These are phyloP conservation scores for Lactifluus hygrophoroides DNA, from an alignment of 768 basidiomycete species.

Conservation along the genomic window DNA sequence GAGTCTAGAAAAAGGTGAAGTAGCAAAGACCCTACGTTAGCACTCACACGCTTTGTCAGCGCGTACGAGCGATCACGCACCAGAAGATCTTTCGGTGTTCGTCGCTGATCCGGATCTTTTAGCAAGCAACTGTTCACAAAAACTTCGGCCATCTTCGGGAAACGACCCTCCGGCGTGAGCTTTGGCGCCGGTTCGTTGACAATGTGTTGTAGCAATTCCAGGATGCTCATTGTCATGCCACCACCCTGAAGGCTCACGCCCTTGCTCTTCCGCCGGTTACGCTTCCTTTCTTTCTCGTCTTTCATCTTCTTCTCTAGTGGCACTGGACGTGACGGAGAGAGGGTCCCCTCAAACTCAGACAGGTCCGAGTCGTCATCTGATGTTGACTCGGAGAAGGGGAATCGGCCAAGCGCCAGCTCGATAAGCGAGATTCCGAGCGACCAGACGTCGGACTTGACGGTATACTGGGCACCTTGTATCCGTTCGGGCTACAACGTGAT, in stretches of 20 bases:
- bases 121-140: constrained; percentile 87
- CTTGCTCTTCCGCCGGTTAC: constrained; percentile 80
- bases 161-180: constrained; percentile 65
- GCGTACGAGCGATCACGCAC: constrained; percentile 36
- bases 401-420: constrained; percentile 92
- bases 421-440: constrained; percentile 95
- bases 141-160: constrained; percentile 63
- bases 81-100: constrained; percentile 81
- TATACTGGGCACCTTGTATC: constrained; percentile 97
- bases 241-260: constrained; percentile 92
- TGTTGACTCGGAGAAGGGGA: constrained; percentile 85
- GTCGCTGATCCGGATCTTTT: constrained; percentile 81
- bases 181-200: constrained; percentile 96
- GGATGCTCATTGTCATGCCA: constrained; percentile 95
- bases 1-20: constrained; percentile 38
- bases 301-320: constrained; percentile 32
- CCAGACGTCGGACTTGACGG: constrained; percentile 99
- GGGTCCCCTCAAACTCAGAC: constrained; percentile 73
- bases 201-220: constrained; percentile 95
- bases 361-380: constrained; percentile 63
- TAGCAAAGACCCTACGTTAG: neutral
- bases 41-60: neutral
- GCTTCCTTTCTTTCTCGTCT: constrained; percentile 46
- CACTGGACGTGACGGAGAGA: constrained; percentile 61
- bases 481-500: constrained; percentile 73